phyloP scores from a whole-genome alignment of 73 alveolate genomes.

The Stentor roeselii region DNA sequence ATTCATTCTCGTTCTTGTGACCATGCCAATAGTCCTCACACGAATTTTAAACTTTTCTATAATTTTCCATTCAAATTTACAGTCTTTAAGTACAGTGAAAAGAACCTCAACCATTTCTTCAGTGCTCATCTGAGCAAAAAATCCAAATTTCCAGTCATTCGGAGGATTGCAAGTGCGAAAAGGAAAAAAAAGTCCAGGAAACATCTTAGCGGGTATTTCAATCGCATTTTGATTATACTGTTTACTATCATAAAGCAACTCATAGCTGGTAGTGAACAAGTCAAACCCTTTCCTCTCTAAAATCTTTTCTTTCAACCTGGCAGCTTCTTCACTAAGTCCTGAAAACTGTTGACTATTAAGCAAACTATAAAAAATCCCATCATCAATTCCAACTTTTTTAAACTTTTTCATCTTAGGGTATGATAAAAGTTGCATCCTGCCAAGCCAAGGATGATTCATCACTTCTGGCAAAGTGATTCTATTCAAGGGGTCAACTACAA shows the following conservation, averaged over 20 bases:
- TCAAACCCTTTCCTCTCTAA: neutral
- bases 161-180: neutral
- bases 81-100: neutral
- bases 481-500: conserved; percentile 83
- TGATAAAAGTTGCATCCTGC: neutral
- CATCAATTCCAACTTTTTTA: neutral
- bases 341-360: neutral
- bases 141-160: neutral
- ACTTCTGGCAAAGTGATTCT: conserved; percentile 66
- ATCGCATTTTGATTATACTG: too few relatives aligned
- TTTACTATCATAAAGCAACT: neutral
- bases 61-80: neutral
- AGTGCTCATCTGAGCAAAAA: neutral
- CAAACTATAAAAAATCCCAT: neutral
- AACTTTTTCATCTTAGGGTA: neutral
- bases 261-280: neutral
- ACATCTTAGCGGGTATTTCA: neutral
- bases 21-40: conserved; percentile 4
- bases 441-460: conserved; percentile 67
- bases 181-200: too few relatives aligned
- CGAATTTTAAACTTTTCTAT: neutral
- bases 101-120: neutral
- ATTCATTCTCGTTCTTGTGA: too few relatives aligned
- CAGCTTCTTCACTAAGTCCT: neutral
- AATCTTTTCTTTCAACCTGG: neutral